Evolutionary conservation across 306 rosid genomes (phyloP).

Genomic region (Corylus avellana): DNA sequence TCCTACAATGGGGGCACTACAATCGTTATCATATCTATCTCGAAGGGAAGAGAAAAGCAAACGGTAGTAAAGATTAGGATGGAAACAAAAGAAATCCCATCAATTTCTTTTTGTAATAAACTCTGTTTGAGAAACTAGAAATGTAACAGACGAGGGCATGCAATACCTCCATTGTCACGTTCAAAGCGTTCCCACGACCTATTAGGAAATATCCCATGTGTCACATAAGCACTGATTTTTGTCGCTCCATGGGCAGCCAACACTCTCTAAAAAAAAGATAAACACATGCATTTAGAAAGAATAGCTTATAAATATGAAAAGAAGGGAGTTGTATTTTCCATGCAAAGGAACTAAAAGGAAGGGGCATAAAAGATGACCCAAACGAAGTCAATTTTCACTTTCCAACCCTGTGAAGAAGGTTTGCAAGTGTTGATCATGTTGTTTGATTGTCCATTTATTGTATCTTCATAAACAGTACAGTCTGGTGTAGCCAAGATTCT

Average conservation of each 20-base stretch:
- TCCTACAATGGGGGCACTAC: not conserved
- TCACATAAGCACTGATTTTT: constrained; percentile 93
- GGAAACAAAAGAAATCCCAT: not conserved
- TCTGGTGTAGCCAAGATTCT: not conserved
- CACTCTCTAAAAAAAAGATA: constrained; percentile 64
- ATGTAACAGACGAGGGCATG: constrained; percentile 25
- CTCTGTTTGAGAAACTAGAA: not conserved
- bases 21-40: constrained; percentile 9
- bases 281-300: constrained; percentile 11
- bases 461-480: not conserved
- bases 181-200: constrained; percentile 88
- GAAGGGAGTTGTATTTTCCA: not conserved
- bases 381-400: not conserved
- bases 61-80: not conserved
- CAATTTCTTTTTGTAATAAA: not conserved
- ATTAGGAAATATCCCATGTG: constrained; percentile 95
- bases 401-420: not conserved
- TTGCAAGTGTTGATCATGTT: not conserved
- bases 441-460: not conserved
- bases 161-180: constrained; percentile 73
- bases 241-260: constrained; percentile 89
- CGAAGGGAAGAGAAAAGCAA: constrained; percentile 13
- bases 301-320: not conserved
- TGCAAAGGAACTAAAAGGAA: constrained; percentile 9
- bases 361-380: not conserved